Evolutionary conservation across 768 basidiomycete species (phyloP), one percentile per base, ranked within the genome.

Genomic region (Cystoderma amianthinum): DNA sequence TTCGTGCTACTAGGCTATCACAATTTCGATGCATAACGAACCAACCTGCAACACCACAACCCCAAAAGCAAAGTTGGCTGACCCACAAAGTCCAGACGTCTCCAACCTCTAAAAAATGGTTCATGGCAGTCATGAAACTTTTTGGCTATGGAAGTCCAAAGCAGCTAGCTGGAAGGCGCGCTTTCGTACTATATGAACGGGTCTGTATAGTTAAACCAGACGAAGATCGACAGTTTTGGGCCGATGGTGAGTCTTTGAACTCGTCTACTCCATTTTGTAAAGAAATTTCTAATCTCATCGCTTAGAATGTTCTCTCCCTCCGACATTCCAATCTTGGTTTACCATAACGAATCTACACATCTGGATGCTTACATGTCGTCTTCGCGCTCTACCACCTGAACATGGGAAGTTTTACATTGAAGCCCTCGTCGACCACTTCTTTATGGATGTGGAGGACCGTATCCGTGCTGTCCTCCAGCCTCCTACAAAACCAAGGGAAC

Each of bases 261-360:
- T 17, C 20, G 24, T 41, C 10, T 32, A 10, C 3, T 20, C 32
- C 7, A 10, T 12, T 11, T 9, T 36, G 35, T 36, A 9, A 17
- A 36, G 35, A 36, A 36, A 36, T 18, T 36, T 10, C 35, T 36
- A 18, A 9, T 18, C 35, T 15, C 13, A 2, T 21, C 15, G 3
- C 16, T 0, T 51, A 96, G 94, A 78, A 45, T 95, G 88, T 53
- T 71, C 71, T 44, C 72, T 97, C 4, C 92, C 94, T 7, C 85
- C 84, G 10, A 96, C 95, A 0, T 96, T 95, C 61, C 94, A 97
- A 54, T 89, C 95, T 12, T 97, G 93, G 88, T 97, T 97, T 64
- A 89, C 88, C 3, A 65, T 96, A 38, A 90, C 90, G 20, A 92
- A 94, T 48, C 71, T 97, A 20, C 92, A 98, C 61, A 69, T 97